These are phyloP conservation scores for Elongisporangium anandrum DNA, from an alignment of 352 stramenopile genomes.

Conservation along the genomic window DNA sequence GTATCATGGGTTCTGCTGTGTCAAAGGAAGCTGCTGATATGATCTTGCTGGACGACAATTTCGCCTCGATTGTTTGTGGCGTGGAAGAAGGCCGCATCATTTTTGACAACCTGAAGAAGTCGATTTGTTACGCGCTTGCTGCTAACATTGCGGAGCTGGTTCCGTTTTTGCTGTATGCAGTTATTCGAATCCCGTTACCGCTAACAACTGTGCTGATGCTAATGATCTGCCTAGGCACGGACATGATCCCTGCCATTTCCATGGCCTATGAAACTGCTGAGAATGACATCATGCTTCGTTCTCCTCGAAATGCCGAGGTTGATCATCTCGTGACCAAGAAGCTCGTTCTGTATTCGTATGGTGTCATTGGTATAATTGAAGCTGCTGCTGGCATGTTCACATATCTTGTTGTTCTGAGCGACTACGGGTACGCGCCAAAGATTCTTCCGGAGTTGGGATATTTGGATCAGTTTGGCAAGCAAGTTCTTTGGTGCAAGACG, in stretches of 20 bases:
- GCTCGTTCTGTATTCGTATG: slow-evolving; percentile 84
- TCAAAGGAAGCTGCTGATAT: slow-evolving; percentile 95
- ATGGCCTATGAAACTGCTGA: slow-evolving; percentile 90
- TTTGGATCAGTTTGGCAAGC: slow-evolving; percentile 80
- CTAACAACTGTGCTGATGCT: slow-evolving; percentile 91
- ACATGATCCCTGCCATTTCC: slow-evolving; percentile 93
- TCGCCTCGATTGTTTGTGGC: slow-evolving; percentile 94
- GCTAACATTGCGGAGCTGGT: slow-evolving; percentile 90
- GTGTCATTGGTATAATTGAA: slow-evolving; percentile 87
- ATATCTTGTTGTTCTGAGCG: slow-evolving; percentile 87
- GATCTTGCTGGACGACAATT: slow-evolving; percentile 97
- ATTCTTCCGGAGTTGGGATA: slow-evolving; percentile 83
- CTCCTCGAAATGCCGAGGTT: slow-evolving; percentile 68
- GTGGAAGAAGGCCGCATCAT: slow-evolving; percentile 95
- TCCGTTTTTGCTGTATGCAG: slow-evolving; percentile 84
- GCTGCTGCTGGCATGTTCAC: slow-evolving; percentile 84
- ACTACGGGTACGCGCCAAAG: slow-evolving; percentile 81
- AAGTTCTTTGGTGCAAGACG: slow-evolving; percentile 82
- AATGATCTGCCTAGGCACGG: slow-evolving; percentile 88
- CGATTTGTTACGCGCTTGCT: slow-evolving; percentile 89
- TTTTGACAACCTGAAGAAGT: slow-evolving; percentile 96
- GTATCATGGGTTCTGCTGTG: slow-evolving; percentile 95
- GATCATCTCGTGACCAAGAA: slow-evolving; percentile 89
- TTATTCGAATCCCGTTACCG: slow-evolving; percentile 82
- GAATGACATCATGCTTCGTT: slow-evolving; percentile 86